Evolutionary conservation across 148 eudicot species (phyloP), one percentile per base, ranked within the genome.

Genomic region (Rhododendron ovatum): DNA sequence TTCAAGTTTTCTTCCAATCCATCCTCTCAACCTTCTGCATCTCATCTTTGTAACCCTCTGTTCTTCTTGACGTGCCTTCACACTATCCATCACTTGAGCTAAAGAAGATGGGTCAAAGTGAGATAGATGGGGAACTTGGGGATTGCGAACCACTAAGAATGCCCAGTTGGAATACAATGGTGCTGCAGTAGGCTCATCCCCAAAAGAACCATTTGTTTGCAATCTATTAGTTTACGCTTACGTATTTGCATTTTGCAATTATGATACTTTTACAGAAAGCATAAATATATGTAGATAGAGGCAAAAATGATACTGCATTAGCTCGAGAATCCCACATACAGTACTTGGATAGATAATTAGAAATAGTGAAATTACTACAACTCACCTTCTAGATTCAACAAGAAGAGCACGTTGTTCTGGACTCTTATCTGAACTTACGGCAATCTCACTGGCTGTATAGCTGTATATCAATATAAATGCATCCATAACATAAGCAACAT

Each of bases 331-430:
- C 33, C 48, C 45, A 73, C 47, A 81, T 57, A 55, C 13, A 20
- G 9, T 18, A 82, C 18, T 61, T 24, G 41, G 18, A 84, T 30
- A 39, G 1, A 55, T n/a, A 45, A 80, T 26, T 13, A 48, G 73
- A 35, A 37, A 81, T 17, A 82, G 55, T 7, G 57, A 81, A 33
- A 65, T 41, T 5, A 82, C 11, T 15, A 24, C 12, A 75, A 86
- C 84, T 78, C 53, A 87, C 88, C 86, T 87, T 87, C 85, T 78
- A 22, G 88, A 83, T 78, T 83, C 86, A 24, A 87, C 86, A 51
- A 87, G 86, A 24, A 77, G 80, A 78, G 82, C 79, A 14, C 55
- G 88, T 28, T 86, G 85, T 78, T 87, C 88, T 33, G 82, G 41
- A 87, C 43, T 77, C 28, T 51, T 78, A 14, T 83, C 83, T 67